Conservation (phyloP, 192 early-diverging fungal species). For the Mortierella claussenii region DNA sequence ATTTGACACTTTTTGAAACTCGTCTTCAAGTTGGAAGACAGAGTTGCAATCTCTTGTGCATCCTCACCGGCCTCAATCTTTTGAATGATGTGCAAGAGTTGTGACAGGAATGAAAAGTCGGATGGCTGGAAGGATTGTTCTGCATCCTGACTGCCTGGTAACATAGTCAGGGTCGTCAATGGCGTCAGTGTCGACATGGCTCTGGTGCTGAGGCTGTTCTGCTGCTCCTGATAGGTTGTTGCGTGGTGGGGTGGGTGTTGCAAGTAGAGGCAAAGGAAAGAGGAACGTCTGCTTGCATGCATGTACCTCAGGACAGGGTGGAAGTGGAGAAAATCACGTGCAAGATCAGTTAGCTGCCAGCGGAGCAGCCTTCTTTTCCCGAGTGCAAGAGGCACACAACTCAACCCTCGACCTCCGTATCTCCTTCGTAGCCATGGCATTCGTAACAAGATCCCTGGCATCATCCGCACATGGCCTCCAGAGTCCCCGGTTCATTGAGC, state of each 20-base stretch:
- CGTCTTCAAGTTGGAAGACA: slow-evolving; percentile 39
- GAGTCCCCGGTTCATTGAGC: background rate
- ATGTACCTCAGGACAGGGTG: too few species aligned
- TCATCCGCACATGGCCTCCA: background rate
- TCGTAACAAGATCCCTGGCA: background rate
- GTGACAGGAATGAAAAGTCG: slow-evolving; percentile 54
- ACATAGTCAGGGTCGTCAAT: background rate
- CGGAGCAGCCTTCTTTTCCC: background rate
- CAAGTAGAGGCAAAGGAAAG: too few species aligned
- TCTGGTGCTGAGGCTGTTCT: too few species aligned
- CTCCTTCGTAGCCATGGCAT: background rate
- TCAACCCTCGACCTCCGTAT: too few species aligned
- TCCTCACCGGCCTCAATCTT: slow-evolving; percentile 46
- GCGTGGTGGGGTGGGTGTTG: background rate
- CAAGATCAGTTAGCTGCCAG: too few species aligned
- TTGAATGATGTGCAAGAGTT: slow-evolving; percentile 38
- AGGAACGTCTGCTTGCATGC: too few species aligned
- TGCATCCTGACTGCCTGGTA: slow-evolving; percentile 7
- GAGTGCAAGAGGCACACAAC: background rate
- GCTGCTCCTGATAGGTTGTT: background rate
- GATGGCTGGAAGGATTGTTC: slow-evolving; percentile 45
- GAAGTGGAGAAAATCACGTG: too few species aligned
- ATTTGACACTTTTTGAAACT: slow-evolving; percentile 53
- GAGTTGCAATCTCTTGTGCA: slow-evolving; percentile 36
- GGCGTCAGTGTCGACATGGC: slow-evolving; percentile 5